Percentiles rank a stretch among this genome's conserved stretches.
phyloP scores from a whole-genome alignment of 1,284 basidiomycete species.

The Cutaneotrichosporon sp. region DNA sequence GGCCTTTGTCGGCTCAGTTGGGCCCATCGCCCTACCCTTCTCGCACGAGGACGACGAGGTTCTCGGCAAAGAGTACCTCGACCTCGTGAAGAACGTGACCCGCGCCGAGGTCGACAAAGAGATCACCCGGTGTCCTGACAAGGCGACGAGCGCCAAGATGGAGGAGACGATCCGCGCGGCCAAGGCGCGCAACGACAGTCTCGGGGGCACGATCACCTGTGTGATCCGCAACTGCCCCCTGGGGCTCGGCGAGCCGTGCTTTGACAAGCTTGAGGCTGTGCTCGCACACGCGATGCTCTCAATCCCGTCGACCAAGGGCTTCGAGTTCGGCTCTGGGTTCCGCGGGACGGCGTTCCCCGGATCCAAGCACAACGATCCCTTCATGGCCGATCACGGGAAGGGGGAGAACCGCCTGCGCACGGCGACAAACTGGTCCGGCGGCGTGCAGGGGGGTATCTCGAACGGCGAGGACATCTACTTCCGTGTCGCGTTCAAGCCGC shows the following conservation, averaged over 20 bases:
- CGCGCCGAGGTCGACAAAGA: constrained; percentile 85
- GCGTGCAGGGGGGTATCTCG: constrained; percentile 95
- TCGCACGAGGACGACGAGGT: constrained; percentile 69
- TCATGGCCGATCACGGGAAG: constrained; percentile 61
- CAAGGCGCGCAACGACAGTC: constrained; percentile 85
- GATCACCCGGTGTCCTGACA: constrained; percentile 84
- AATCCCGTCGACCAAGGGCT: constrained; percentile 97
- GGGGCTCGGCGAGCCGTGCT: constrained; percentile 94
- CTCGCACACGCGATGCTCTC: constrained; percentile 98
- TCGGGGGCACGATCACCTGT: constrained; percentile 95
- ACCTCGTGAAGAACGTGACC: constrained; percentile 73
- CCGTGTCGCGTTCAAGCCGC: constrained; percentile 94
- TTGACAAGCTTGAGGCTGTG: constrained; percentile 97
- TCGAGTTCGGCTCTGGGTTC: constrained; percentile 98
- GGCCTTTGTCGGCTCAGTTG: constrained; percentile 93
- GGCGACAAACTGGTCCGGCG: constrained; percentile 91
- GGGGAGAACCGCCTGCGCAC: constrained; percentile 62
- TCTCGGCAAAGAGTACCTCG: constrained; percentile 74
- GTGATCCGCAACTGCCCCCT: constrained; percentile 85
- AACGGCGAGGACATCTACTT: constrained; percentile 99
- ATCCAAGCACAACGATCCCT: constrained; percentile 88
- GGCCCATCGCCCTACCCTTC: constrained; percentile 72
- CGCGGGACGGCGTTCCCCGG: constrained; percentile 92
- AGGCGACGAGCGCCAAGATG: constrained; percentile 83
- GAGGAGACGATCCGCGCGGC: constrained; percentile 88